Evolutionary conservation across 1,284 basidiomycete genomes (phyloP).

Genomic region (Tylopilus orsonianus): DNA sequence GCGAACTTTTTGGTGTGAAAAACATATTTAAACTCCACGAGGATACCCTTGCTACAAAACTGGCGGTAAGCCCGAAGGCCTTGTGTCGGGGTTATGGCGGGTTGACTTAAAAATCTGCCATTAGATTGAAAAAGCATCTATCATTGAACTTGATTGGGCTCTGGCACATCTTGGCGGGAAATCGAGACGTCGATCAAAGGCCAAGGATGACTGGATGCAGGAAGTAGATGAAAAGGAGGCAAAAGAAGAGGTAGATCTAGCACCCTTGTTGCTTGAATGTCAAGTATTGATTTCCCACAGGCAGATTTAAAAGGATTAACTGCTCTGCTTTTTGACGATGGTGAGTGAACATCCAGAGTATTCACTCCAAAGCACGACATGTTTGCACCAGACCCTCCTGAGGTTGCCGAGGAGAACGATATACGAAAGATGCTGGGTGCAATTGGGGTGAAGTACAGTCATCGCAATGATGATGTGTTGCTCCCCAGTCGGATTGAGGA

Average conservation of each 20-base stretch:
- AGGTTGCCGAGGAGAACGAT: conserved; percentile 38
- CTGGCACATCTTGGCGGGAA: conserved; percentile 60
- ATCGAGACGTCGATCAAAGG: conserved; percentile 40
- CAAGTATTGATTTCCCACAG: conserved; percentile 33
- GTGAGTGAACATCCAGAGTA: conserved; percentile 34
- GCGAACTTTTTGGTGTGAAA: conserved; percentile 79
- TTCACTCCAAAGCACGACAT: background rate
- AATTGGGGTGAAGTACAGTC: conserved; percentile 66
- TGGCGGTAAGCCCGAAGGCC: conserved; percentile 47
- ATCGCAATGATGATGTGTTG: conserved; percentile 70
- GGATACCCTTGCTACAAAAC: conserved; percentile 68
- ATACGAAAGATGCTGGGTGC: conserved; percentile 58
- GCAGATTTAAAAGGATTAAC: conserved; percentile 61
- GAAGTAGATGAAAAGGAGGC: conserved; percentile 52
- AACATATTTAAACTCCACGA: conserved; percentile 85
- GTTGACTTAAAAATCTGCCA: background rate
- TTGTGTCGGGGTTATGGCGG: background rate
- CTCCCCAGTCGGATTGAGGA: conserved; percentile 68
- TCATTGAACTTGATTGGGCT: conserved; percentile 76
- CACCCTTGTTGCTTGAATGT: background rate
- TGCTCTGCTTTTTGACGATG: conserved; percentile 68
- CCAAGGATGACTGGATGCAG: conserved; percentile 40
- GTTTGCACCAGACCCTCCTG: conserved; percentile 33
- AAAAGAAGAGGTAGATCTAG: conserved; percentile 51
- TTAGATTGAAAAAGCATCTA: conserved; percentile 73